A percentile compares a stretch with the other conserved stretches of the same genome.
These are phyloP conservation scores for Brassica juncea DNA, from an alignment of 345 rosid genomes.

Conservation along the genomic window DNA sequence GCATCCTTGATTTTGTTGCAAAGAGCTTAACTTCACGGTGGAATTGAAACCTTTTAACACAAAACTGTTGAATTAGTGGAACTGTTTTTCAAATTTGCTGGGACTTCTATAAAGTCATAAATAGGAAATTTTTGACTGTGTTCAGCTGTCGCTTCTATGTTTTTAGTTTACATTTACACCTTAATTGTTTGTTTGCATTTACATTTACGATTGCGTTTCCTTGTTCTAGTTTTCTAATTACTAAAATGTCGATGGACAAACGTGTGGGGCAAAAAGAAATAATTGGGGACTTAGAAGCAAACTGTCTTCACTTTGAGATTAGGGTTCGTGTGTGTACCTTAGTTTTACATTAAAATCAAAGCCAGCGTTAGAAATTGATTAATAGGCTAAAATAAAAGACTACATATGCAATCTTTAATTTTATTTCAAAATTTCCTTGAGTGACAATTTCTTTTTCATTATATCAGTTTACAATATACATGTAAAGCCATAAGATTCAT, in stretches of 20 bases:
- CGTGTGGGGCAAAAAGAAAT: neutral
- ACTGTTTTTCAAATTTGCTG: neutral
- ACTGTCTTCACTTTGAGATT: slow-evolving; percentile 4
- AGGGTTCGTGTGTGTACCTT: neutral
- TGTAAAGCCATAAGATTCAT: neutral
- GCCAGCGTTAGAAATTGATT: neutral
- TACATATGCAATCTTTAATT: neutral
- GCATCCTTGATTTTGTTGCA: slow-evolving; percentile 12
- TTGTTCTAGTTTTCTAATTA: neutral
- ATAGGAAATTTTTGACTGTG: neutral
- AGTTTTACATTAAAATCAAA: slow-evolving; percentile 2
- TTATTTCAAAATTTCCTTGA: neutral
- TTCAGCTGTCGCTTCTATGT: neutral
- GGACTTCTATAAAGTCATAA: neutral
- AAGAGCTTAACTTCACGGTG: slow-evolving; percentile 10
- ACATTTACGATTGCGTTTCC: neutral
- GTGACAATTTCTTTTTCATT: neutral
- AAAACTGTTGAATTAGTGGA: neutral
- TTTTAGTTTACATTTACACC: neutral
- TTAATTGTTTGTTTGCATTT: neutral
- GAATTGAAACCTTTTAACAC: neutral
- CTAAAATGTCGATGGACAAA: neutral
- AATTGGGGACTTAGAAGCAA: neutral
- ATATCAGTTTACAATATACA: neutral
- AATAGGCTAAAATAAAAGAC: neutral